phyloP scores from a whole-genome alignment of 805 yeast genomes.

The Ogataea chonburiensis region DNA sequence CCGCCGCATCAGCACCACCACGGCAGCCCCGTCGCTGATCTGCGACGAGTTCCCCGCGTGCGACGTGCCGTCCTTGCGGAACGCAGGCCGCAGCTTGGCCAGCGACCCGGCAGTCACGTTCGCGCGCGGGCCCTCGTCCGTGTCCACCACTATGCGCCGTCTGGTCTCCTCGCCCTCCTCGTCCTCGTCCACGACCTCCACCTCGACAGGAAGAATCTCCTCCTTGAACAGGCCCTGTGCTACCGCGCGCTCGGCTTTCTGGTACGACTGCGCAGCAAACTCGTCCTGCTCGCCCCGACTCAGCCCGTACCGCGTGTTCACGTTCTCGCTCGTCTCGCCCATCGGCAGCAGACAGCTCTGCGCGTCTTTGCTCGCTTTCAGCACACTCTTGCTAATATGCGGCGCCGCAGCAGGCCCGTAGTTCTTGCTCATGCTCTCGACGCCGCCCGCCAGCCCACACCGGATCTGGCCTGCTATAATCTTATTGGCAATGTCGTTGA shows the following conservation, averaged over 20 bases:
- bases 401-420: slow-evolving; percentile 81
- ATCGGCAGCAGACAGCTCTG: slow-evolving; percentile 85
- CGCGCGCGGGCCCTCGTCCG: slow-evolving; percentile 79
- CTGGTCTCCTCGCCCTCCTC: slow-evolving; percentile 51
- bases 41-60: slow-evolving; percentile 98
- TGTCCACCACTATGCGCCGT: slow-evolving; percentile 32
- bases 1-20: slow-evolving; percentile 79
- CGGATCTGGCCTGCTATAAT: slow-evolving; percentile 85
- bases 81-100: slow-evolving; percentile 80
- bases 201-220: slow-evolving; percentile 81
- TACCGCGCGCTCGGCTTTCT: slow-evolving; percentile 79
- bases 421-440: slow-evolving; percentile 88
- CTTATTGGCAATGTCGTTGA: slow-evolving; percentile 86
- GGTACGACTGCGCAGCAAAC: slow-evolving; percentile 85
- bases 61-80: slow-evolving; percentile 78
- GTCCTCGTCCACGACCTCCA: slow-evolving; percentile 53
- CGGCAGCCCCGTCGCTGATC: slow-evolving; percentile 95
- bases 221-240: slow-evolving; percentile 72
- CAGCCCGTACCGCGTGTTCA: slow-evolving; percentile 64
- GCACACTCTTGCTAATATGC: slow-evolving; percentile 47
- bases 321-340: slow-evolving; percentile 95
- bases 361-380: slow-evolving; percentile 47
- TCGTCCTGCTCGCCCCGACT: slow-evolving; percentile 75
- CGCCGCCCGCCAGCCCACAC: slow-evolving; percentile 90
- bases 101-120: slow-evolving; percentile 80